phyloP scores from a whole-genome alignment of 176 grass and related monocot genomes.

The Themeda triandra region DNA sequence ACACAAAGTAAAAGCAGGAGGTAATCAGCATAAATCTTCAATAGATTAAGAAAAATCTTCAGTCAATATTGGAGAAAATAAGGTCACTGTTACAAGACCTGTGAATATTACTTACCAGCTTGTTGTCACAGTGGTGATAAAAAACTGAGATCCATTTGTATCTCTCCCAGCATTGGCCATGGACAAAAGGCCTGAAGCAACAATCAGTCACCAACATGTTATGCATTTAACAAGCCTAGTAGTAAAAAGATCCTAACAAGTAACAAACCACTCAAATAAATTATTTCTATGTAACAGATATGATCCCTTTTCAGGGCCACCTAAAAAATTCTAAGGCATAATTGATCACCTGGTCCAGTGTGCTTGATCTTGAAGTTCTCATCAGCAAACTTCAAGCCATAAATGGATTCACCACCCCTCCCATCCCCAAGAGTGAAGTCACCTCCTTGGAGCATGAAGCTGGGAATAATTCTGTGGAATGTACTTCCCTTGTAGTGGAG shows the following conservation, averaged over 20 bases:
- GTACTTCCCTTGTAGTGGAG: conserved; percentile 93
- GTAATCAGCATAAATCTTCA: background rate
- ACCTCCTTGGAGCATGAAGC: conserved; percentile 98
- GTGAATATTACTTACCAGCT: conserved; percentile 77
- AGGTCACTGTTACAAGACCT: background rate
- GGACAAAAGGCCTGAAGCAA: conserved; percentile 64
- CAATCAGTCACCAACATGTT: background rate
- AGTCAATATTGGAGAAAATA: background rate
- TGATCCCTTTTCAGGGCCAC: background rate
- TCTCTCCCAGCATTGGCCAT: conserved; percentile 94
- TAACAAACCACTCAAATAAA: background rate
- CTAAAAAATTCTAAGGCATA: background rate
- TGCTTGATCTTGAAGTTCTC: conserved; percentile 99
- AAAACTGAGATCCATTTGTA: conserved; percentile 96
- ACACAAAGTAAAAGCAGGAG: background rate
- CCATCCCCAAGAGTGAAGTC: conserved; percentile 97
- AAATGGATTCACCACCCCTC: conserved; percentile 95
- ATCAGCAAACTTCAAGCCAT: conserved; percentile 80
- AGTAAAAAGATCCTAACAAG: background rate
- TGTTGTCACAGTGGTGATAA: conserved; percentile 96
- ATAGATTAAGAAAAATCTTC: background rate
- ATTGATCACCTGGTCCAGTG: conserved; percentile 73
- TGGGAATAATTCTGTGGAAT: conserved; percentile 97
- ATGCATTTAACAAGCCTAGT: background rate
- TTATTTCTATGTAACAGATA: background rate